Evolutionary conservation across 345 rosid species (phyloP).

Genomic region (Anastatica hierochuntica): DNA sequence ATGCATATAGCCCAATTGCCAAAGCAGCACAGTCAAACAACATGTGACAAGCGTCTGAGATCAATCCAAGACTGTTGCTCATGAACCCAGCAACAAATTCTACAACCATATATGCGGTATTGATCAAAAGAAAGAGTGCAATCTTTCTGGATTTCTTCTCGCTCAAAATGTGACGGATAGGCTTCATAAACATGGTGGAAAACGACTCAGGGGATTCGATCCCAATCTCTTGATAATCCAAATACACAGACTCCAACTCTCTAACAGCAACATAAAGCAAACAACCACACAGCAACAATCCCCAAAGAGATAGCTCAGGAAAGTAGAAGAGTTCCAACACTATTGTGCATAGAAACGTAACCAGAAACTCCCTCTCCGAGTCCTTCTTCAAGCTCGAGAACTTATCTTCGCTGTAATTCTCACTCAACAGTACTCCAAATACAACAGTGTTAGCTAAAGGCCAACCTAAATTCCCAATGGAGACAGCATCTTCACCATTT

Average conservation of each 20-base stretch:
- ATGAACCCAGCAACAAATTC: conserved; percentile 90
- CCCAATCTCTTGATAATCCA: conserved; percentile 45
- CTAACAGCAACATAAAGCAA: conserved; percentile 63
- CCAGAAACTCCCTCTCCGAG: conserved; percentile 54
- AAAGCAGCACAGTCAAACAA: conserved; percentile 98
- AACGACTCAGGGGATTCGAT: conserved; percentile 55
- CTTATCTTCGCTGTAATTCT: conserved; percentile 63
- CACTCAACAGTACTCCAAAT: conserved; percentile 77
- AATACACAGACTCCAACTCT: conserved; percentile 49
- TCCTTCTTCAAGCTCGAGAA: conserved; percentile 41
- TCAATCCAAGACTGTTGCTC: conserved; percentile 96
- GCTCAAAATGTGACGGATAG: conserved; percentile 75
- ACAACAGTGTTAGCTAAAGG: conserved; percentile 83
- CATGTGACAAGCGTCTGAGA: conserved; percentile 97
- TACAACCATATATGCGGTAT: conserved; percentile 80
- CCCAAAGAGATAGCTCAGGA: conserved; percentile 80
- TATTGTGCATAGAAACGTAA: conserved; percentile 65
- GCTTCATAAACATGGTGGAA: conserved; percentile 45
- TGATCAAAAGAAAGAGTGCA: conserved; percentile 82
- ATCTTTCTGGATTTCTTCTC: conserved; percentile 95
- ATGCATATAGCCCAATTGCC: conserved; percentile 88
- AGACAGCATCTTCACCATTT: conserved; percentile 36
- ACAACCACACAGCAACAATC: conserved; percentile 60
- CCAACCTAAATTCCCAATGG: conserved; percentile 62
- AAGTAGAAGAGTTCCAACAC: conserved; percentile 74